Percentiles rank a stretch among this genome's conserved stretches.
These are phyloP conservation scores for Acmispon strigosus DNA, from an alignment of 306 rosid species.

Conservation along the genomic window DNA sequence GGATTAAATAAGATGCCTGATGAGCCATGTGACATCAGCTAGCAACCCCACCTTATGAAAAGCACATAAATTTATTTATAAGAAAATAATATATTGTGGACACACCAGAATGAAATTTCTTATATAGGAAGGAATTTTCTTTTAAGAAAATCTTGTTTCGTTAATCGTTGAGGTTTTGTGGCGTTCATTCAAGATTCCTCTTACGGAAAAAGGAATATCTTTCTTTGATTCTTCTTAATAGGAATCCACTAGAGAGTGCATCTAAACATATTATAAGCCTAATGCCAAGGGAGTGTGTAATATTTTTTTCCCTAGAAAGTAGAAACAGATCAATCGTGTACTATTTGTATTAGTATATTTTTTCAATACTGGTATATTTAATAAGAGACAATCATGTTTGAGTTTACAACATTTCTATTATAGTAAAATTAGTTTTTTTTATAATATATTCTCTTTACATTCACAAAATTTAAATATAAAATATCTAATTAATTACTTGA, in stretches of 20 bases:
- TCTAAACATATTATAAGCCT: slow-evolving; percentile 30
- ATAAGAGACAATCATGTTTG: no score
- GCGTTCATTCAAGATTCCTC: slow-evolving; percentile 41
- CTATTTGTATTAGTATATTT: slow-evolving; percentile 19
- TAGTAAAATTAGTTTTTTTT: no score
- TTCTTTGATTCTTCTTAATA: slow-evolving; percentile 29
- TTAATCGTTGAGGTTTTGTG: slow-evolving; percentile 26
- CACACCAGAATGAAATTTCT: slow-evolving; percentile 16
- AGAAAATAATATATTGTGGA: slow-evolving; percentile 20
- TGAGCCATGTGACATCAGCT: slow-evolving; percentile 44
- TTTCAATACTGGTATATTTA: no score
- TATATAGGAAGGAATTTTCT: not conserved
- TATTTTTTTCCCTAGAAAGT: not conserved
- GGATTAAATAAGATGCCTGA: slow-evolving; percentile 36
- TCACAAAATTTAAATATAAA: no score
- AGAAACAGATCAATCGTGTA: slow-evolving; percentile 4
- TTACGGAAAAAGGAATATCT: slow-evolving; percentile 13
- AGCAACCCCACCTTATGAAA: slow-evolving; percentile 25
- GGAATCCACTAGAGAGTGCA: slow-evolving; percentile 32
- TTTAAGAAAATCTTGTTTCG: not conserved
- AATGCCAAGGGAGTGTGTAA: slow-evolving; percentile 26
- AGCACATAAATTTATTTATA: slow-evolving; percentile 1
- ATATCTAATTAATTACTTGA: no score
- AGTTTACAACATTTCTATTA: no score
- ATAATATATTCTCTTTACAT: no score